phyloP scores from a whole-genome alignment of 2,329 filamentous ascomycete genomes.

The Aspergillus puulaauensis region DNA sequence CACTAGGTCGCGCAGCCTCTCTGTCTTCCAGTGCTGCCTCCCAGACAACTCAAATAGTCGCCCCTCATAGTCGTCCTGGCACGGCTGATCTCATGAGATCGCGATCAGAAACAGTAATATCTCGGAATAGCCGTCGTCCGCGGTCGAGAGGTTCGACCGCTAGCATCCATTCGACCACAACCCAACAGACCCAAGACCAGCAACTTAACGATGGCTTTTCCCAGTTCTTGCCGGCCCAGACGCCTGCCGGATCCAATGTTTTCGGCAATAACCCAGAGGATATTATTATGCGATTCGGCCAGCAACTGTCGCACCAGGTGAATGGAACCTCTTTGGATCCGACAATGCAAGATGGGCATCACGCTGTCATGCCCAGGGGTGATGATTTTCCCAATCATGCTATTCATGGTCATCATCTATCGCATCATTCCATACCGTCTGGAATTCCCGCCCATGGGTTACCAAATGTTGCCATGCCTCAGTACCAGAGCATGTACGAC shows the following conservation, averaged over 20 bases:
- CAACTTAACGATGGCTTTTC: constrained; percentile 40
- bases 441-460: constrained; percentile 36
- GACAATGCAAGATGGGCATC: constrained; percentile 38
- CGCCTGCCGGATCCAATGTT: constrained; percentile 32
- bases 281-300: constrained; percentile 46
- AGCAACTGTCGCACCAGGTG: constrained; percentile 41
- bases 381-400: constrained; percentile 40
- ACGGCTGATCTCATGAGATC: constrained; percentile 42
- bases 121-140: constrained; percentile 41
- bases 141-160: constrained; percentile 48
- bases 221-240: constrained; percentile 39
- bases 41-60: constrained; percentile 38
- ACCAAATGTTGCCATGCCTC: constrained; percentile 32
- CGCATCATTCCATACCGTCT: constrained; percentile 35
- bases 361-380: constrained; percentile 33
- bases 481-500: constrained; percentile 43
- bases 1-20: constrained; percentile 36
- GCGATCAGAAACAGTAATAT: constrained; percentile 42
- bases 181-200: constrained; percentile 45
- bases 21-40: constrained; percentile 38
- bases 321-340: constrained; percentile 37
- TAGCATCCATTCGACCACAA: constrained; percentile 49
- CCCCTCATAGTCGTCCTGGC: constrained; percentile 40
- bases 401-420: constrained; percentile 34
- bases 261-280: constrained; percentile 44